phyloP scores from a whole-genome alignment of 2,329 filamentous ascomycete genomes.

The Coniosporium tulheliwenetii region DNA sequence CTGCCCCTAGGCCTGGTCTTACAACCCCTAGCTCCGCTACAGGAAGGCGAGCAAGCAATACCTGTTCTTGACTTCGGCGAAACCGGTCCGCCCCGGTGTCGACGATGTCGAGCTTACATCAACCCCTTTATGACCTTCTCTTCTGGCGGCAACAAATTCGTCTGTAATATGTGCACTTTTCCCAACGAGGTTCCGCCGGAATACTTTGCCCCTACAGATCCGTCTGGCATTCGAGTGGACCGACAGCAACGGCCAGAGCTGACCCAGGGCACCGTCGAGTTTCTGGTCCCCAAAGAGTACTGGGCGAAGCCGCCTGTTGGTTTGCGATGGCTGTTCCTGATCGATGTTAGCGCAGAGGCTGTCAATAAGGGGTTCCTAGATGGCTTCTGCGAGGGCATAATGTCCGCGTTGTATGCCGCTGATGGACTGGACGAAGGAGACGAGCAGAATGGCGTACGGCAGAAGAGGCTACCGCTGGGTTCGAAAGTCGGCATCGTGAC shows the following conservation, averaged over 20 bases:
- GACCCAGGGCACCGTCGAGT: conserved; percentile 84
- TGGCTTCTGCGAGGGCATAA: conserved; percentile 78
- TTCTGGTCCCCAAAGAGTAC: conserved; percentile 94
- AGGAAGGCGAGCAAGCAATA: conserved; percentile 72
- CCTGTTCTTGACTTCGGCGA: conserved; percentile 95
- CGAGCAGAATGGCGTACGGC: conserved; percentile 35
- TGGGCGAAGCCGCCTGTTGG: conserved; percentile 91
- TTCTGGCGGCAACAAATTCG: conserved; percentile 85
- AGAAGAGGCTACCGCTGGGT: conserved; percentile 52
- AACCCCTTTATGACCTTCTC: conserved; percentile 99
- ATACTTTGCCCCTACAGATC: conserved; percentile 85
- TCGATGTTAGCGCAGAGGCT: conserved; percentile 86
- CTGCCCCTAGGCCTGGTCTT: conserved; percentile 77
- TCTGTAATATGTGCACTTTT: conserved; percentile 96
- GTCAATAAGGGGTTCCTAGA: conserved; percentile 83
- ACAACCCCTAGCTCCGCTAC: conserved; percentile 71
- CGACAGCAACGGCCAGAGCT: conserved; percentile 80
- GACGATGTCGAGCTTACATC: conserved; percentile 88
- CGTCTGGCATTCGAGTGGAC: conserved; percentile 74
- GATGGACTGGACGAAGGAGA: conserved; percentile 31
- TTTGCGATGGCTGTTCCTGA: conserved; percentile 74
- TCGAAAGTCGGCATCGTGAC: conserved; percentile 90
- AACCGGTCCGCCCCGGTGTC: conserved; percentile 73
- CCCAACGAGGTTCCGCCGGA: conserved; percentile 86
- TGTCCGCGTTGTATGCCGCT: conserved; percentile 61